Base-by-base conservation (phyloP, 164 flowering plant species). In the Sedum album region DNA sequence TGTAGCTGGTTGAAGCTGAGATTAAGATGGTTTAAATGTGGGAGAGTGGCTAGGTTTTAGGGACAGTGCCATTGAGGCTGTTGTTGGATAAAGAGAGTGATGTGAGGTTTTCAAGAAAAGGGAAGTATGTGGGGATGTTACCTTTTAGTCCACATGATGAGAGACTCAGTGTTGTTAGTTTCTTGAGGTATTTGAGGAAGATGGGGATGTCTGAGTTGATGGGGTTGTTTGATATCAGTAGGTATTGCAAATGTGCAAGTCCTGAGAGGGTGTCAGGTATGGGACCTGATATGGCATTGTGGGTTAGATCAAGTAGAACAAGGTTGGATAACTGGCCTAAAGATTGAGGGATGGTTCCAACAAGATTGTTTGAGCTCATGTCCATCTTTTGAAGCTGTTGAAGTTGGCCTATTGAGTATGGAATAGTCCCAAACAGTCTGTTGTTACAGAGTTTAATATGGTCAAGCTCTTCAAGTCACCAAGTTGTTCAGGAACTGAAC, bases 361-460 rank as follows among this genome's bases (percentile, higher is more conserved):
- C 57, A 33, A 84, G 57, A 61, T 31, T 76, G 77, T 84, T 82
- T 23, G 67, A 76, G 46, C 85, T 67, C 63, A 84, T 65, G 68
- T 84, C 88, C 68, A 84, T 62, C 70, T 82, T 82, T 63, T 84
- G 75, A 39, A 84, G 76, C 67, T 64, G 61, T 14, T 72, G 60
- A 31, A 82, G 84, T 55, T 78, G 74, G 1, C 84, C 81, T 14
- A 80, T 44, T 41, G 83, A 53, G 35, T 17, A 30, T n/a, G 88
- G 85, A 17, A 84, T 20, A 26, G 30, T 48, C 8, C 82, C 82
- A 70, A 76, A 70, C 14, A 85, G 66, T 0, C 28, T 46, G 62
- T 85, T 85, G 66, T 72, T 77, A 68, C 84, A 77, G 1, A 85
- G 65, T 85, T 84, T 42, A 85, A 71, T 65, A 85, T 83, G 74